These are phyloP conservation scores for Papiliotrema laurentii DNA, from an alignment of 1,284 basidiomycete species.

Conservation along the genomic window DNA sequence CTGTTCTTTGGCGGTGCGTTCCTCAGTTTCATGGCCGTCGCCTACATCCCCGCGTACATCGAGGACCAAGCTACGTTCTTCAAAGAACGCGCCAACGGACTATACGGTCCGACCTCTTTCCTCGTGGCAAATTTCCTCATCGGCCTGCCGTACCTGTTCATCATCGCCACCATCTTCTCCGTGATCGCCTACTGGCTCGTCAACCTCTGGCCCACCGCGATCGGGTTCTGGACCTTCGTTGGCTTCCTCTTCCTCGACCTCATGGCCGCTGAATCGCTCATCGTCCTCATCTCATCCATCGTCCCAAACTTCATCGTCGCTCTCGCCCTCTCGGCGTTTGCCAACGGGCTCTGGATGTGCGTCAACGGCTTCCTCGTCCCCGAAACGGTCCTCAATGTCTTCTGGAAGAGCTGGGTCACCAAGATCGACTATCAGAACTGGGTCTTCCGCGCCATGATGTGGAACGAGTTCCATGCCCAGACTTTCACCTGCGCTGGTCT, in stretches of 20 bases:
- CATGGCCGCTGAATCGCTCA: slow-evolving; percentile 57
- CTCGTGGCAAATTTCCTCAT: slow-evolving; percentile 40
- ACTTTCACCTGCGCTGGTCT: slow-evolving; percentile 5
- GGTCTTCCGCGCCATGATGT: slow-evolving; percentile 41
- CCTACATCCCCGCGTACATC: slow-evolving; percentile 44
- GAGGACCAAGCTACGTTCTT: slow-evolving; percentile 48
- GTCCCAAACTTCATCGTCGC: slow-evolving; percentile 61
- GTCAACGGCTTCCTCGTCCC: slow-evolving; percentile 28
- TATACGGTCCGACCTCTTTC: slow-evolving; percentile 40
- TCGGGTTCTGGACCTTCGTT: slow-evolving; percentile 57
- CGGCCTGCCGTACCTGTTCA: slow-evolving; percentile 45
- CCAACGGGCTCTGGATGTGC: slow-evolving; percentile 63
- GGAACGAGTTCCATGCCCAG: slow-evolving; percentile 26
- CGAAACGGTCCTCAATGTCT: slow-evolving; percentile 4
- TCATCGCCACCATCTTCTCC: slow-evolving; percentile 31
- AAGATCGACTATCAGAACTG: slow-evolving; percentile 51
- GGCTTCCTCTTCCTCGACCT: slow-evolving; percentile 58
- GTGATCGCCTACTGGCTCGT: slow-evolving; percentile 28
- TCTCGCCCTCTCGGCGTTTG: slow-evolving; percentile 55
- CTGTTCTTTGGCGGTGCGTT: slow-evolving; percentile 60
- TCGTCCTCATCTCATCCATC: slow-evolving; percentile 54
- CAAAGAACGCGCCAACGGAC: slow-evolving; percentile 43
- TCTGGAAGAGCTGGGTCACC: slow-evolving; percentile 7
- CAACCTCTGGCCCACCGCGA: slow-evolving; percentile 10
- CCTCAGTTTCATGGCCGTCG: slow-evolving; percentile 54